Percentiles rank a stretch among this genome's conserved stretches.
Evolutionary conservation across 2,329 filamentous ascomycete species (phyloP).

Genomic region (Chrysoporthe puriensis): DNA sequence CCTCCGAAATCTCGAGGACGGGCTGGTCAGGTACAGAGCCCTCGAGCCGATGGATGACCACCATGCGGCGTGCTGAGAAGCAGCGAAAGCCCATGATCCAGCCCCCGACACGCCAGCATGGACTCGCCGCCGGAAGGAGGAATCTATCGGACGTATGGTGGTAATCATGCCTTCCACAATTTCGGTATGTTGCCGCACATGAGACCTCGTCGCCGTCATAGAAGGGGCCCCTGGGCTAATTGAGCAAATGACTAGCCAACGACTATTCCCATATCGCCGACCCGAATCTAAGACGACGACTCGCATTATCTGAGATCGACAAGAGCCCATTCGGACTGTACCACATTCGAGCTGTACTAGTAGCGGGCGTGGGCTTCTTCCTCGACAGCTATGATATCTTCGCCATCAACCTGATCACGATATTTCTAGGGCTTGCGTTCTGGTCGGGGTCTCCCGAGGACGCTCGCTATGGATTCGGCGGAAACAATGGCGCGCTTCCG

Average conservation of each 20-base stretch:
- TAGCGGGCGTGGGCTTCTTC: conserved; percentile 83
- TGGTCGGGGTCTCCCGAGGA: conserved; percentile 56
- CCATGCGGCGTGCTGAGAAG: conserved; percentile 7
- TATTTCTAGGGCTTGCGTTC: conserved; percentile 76
- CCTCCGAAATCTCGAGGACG: background rate
- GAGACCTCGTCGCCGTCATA: conserved; percentile 33
- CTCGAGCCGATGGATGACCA: conserved; percentile 5
- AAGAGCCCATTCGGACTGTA: conserved; percentile 78
- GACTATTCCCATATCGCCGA: conserved; percentile 64
- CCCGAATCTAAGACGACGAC: conserved; percentile 74
- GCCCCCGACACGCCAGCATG: background rate
- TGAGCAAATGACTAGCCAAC: conserved; percentile 33
- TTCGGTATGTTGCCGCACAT: conserved; percentile 46
- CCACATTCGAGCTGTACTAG: conserved; percentile 73
- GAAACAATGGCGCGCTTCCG: conserved; percentile 61
- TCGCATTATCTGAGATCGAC: conserved; percentile 79
- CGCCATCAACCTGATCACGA: conserved; percentile 74
- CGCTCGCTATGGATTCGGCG: conserved; percentile 50
- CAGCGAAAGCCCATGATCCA: background rate
- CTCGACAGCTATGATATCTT: conserved; percentile 84
- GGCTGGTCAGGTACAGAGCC: background rate
- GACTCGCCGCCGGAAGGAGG: background rate
- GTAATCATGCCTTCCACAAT: conserved; percentile 73
- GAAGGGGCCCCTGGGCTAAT: conserved; percentile 1
- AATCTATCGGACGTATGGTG: conserved; percentile 55